phyloP scores from a whole-genome alignment of 345 rosid genomes.

The Heritiera littoralis region DNA sequence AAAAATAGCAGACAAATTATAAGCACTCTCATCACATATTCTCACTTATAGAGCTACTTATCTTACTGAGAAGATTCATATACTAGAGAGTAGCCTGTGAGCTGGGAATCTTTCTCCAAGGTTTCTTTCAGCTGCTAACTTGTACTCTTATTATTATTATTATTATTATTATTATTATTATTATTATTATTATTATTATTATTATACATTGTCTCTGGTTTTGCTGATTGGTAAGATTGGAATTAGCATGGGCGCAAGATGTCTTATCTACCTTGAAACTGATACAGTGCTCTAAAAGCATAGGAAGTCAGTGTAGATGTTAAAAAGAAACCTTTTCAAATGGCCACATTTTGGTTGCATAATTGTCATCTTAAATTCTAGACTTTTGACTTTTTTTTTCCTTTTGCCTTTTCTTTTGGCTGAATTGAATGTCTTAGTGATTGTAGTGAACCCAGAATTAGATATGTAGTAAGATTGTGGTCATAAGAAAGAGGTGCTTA shows the following conservation, averaged over 20 bases:
- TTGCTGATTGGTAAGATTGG: neutral
- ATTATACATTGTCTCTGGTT: neutral
- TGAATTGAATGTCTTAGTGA: neutral
- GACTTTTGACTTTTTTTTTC: neutral
- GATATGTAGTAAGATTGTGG: neutral
- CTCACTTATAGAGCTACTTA: neutral
- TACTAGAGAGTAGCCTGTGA: neutral
- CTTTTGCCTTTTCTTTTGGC: neutral
- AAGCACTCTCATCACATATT: neutral
- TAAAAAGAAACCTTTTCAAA: neutral
- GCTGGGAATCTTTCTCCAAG: neutral
- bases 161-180: too few relatives aligned
- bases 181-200: too few relatives aligned
- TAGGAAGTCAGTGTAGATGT: neutral
- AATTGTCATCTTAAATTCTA: neutral
- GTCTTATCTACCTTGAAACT: neutral
- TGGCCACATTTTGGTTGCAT: slow-evolving; percentile 4
- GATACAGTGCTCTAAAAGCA: neutral
- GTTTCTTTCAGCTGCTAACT: neutral
- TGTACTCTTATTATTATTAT: neutral
- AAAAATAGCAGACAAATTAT: neutral
- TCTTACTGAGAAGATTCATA: neutral
- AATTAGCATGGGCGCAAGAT: neutral
- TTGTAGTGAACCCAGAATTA: neutral
- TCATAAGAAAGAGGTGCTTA: neutral